phyloP scores from a whole-genome alignment of 441 rosid species.

The Erodium texanum region DNA sequence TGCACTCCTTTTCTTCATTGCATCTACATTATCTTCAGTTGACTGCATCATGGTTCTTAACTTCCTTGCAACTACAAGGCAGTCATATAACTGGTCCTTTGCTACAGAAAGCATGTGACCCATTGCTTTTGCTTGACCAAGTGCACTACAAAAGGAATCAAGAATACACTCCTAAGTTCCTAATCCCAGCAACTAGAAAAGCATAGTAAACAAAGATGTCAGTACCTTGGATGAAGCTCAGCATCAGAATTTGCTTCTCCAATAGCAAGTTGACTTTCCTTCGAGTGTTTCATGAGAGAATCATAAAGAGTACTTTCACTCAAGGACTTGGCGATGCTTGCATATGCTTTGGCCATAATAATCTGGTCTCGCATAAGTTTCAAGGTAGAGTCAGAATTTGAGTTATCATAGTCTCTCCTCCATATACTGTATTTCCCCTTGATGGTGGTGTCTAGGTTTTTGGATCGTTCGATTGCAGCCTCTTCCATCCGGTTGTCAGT shows the following conservation, averaged over 20 bases:
- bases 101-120: slow-evolving; percentile 75
- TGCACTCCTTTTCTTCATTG: slow-evolving; percentile 65
- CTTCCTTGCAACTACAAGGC: slow-evolving; percentile 58
- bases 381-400: slow-evolving; percentile 67
- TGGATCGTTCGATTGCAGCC: slow-evolving; percentile 50
- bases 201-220: slow-evolving; percentile 12
- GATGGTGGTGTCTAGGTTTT: slow-evolving; percentile 41
- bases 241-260: slow-evolving; percentile 71
- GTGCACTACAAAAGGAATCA: slow-evolving; percentile 45
- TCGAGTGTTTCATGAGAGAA: slow-evolving; percentile 45
- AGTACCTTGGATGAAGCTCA: slow-evolving; percentile 72
- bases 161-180: slow-evolving; percentile 5
- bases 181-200: slow-evolving; percentile 7
- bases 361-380: slow-evolving; percentile 93
- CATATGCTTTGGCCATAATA: slow-evolving; percentile 87
- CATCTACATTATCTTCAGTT: slow-evolving; percentile 48
- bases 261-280: slow-evolving; percentile 53
- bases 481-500: slow-evolving; percentile 43
- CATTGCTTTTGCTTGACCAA: slow-evolving; percentile 76
- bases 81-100: slow-evolving; percentile 67
- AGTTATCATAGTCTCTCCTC: slow-evolving; percentile 84
- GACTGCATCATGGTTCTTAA: slow-evolving; percentile 77
- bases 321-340: slow-evolving; percentile 67
- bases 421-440: slow-evolving; percentile 74
- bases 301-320: slow-evolving; percentile 43